phyloP scores from a whole-genome alignment of 2,329 filamentous ascomycete genomes.

The Colletotrichum sp. region DNA sequence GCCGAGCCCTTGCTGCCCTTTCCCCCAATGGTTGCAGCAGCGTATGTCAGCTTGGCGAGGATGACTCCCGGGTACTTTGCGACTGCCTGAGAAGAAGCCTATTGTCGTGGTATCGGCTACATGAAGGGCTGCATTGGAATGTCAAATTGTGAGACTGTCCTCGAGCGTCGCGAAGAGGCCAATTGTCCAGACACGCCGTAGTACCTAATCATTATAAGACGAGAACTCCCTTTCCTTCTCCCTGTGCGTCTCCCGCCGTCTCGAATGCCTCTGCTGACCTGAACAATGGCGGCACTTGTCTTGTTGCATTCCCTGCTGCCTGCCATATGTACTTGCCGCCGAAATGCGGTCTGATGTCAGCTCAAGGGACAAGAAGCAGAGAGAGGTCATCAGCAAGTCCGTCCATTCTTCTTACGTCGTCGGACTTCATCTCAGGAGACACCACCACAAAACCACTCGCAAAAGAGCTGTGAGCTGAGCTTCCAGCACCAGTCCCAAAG shows the following conservation, averaged over 20 bases:
- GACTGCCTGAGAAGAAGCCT: neutral
- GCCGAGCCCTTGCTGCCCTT: neutral
- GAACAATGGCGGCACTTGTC: neutral
- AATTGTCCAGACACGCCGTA: neutral
- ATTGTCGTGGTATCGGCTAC: neutral
- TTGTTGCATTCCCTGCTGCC: neutral
- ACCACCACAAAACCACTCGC: neutral
- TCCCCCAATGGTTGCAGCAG: slow-evolving; percentile 1
- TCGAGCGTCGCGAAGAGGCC: neutral
- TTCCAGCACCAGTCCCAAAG: neutral
- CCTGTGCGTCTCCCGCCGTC: neutral
- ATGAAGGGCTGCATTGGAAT: neutral
- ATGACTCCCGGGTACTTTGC: neutral
- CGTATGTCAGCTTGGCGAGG: slow-evolving; percentile 6
- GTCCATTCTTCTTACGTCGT: neutral
- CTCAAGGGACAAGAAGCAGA: neutral
- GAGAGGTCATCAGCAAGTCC: neutral
- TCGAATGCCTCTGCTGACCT: neutral
- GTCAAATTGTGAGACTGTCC: neutral
- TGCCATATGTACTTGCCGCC: neutral
- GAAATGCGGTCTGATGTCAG: neutral
- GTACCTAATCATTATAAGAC: neutral
- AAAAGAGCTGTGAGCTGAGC: neutral
- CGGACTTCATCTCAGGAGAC: neutral
- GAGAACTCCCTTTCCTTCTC: slow-evolving; percentile 11